Percentiles rank a stretch among this genome's conserved stretches.
Evolutionary conservation across 2,329 filamentous ascomycete species (phyloP).

Genomic region (Emmonsiellopsis sp.): DNA sequence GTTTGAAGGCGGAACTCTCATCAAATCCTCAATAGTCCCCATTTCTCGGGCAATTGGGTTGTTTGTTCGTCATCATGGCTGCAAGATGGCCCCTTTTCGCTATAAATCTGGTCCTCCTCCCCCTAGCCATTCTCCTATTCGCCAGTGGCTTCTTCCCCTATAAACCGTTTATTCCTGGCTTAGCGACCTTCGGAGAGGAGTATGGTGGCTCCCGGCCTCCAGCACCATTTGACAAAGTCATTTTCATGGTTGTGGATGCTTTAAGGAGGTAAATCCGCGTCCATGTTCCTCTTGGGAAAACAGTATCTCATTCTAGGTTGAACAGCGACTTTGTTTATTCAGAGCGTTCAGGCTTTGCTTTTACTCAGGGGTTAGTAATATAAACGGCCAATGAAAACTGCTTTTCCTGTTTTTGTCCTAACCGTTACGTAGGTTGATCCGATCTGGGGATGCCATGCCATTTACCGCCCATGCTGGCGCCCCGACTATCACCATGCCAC

Average conservation of each 20-base stretch:
- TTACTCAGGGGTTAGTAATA: constrained; percentile 65
- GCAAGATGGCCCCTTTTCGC: constrained; percentile 15
- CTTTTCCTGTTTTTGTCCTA: constrained; percentile 5
- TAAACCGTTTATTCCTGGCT: constrained; percentile 81
- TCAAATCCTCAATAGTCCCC: background rate
- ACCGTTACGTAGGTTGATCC: constrained; percentile 57
- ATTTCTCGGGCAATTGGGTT: background rate
- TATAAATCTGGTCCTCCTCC: constrained; percentile 58
- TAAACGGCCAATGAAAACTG: constrained; percentile 2
- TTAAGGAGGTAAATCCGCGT: constrained; percentile 59
- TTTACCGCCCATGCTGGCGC: constrained; percentile 96
- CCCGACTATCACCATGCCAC: constrained; percentile 95
- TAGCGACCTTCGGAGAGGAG: constrained; percentile 56
- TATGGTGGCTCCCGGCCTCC: constrained; percentile 46
- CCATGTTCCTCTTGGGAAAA: background rate
- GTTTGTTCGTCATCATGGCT: background rate
- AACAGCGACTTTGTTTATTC: constrained; percentile 86
- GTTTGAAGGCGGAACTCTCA: background rate
- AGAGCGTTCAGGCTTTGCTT: constrained; percentile 68
- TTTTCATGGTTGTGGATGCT: constrained; percentile 98
- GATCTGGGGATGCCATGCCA: constrained; percentile 71
- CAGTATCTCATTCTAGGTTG: background rate
- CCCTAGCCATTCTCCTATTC: constrained; percentile 65
- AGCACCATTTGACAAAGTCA: constrained; percentile 73
- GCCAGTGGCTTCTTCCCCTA: constrained; percentile 94